A percentile compares a stretch with the other conserved stretches of the same genome.
These are phyloP conservation scores for Fraxinus sp. DNA, from an alignment of 305 asterid genomes.

Conservation along the genomic window DNA sequence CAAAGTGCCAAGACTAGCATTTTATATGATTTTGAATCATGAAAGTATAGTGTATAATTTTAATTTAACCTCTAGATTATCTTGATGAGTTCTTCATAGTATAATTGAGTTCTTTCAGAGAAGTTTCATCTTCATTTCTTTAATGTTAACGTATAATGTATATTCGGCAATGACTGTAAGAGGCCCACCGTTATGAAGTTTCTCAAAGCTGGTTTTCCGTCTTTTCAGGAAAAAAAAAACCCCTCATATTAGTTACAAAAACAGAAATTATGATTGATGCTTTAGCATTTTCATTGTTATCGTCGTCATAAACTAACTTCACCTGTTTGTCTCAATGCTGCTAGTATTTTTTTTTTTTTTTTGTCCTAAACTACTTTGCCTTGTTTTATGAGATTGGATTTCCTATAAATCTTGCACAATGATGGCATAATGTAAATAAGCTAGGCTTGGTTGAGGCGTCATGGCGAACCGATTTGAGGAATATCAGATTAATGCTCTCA, in stretches of 20 bases:
- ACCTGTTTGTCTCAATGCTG: background rate
- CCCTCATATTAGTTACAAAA: no score
- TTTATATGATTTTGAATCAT: background rate
- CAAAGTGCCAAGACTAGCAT: background rate
- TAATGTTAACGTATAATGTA: background rate
- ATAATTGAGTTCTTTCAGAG: background rate
- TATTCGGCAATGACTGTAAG: background rate
- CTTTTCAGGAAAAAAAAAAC: background rate
- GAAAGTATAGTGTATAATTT: background rate
- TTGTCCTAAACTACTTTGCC: background rate
- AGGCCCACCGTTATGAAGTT: background rate
- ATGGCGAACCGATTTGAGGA: background rate
- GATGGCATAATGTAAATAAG: background rate
- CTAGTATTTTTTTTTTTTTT: no score
- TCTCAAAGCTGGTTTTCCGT: background rate
- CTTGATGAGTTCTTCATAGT: background rate
- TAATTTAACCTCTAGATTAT: background rate
- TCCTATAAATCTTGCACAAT: background rate
- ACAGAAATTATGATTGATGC: background rate
- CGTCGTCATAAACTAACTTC: background rate
- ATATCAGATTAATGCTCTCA: background rate
- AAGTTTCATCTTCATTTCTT: background rate
- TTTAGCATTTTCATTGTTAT: background rate
- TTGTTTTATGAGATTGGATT: background rate
- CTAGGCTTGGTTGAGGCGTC: background rate